Evolutionary conservation across 2,329 filamentous ascomycete genomes (phyloP).

Genomic region (Pseudogymnoascus sp.): DNA sequence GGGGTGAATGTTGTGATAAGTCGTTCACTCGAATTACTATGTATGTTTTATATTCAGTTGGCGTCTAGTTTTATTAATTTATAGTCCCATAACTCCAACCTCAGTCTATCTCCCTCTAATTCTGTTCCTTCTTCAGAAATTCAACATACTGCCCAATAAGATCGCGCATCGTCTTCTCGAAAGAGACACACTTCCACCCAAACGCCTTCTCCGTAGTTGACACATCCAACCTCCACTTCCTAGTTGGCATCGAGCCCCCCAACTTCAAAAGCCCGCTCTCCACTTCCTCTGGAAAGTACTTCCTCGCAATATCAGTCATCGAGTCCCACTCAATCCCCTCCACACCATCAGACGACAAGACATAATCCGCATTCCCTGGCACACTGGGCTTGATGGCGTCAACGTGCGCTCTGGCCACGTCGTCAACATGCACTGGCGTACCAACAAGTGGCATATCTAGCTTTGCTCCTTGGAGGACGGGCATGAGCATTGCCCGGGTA

Average conservation of each 20-base stretch:
- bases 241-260: constrained; percentile 22
- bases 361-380: not conserved
- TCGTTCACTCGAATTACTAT: not conserved
- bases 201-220: constrained; percentile 27
- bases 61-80: not conserved
- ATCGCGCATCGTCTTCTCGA: constrained; percentile 29
- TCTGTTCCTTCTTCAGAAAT: constrained; percentile 14
- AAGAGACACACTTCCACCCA: constrained; percentile 27
- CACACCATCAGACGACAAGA: constrained; percentile 9
- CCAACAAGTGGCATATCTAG: constrained; percentile 1
- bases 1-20: not conserved
- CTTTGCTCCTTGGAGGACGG: not conserved
- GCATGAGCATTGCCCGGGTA: not conserved
- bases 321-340: constrained; percentile 31
- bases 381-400: constrained; percentile 4
- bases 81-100: not conserved
- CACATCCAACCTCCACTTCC: constrained; percentile 26
- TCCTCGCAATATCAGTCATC: constrained; percentile 30
- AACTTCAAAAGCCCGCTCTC: constrained; percentile 24
- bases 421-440: constrained; percentile 6
- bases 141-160: constrained; percentile 30
- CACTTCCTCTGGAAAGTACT: constrained; percentile 25
- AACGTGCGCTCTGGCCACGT: constrained; percentile 6
- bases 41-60: not conserved
- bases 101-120: not conserved